Evolutionary conservation across 2,329 filamentous ascomycete species (phyloP).

Genomic region (Blastomyces gilchristii): DNA sequence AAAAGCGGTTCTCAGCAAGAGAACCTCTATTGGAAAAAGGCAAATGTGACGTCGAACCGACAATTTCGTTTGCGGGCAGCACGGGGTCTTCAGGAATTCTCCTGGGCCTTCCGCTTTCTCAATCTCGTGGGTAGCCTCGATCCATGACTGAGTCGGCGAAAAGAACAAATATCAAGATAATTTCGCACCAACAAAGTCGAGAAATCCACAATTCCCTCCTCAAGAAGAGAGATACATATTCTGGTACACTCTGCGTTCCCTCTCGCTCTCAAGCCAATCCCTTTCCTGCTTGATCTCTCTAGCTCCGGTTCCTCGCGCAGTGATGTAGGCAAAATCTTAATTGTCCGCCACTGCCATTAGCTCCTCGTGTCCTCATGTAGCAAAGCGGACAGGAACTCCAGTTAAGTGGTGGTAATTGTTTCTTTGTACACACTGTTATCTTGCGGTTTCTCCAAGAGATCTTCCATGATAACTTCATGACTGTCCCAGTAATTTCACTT

Average conservation of each 20-base stretch:
- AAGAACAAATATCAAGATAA: not conserved
- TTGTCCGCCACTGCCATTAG: constrained; percentile 37
- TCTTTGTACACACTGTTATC: not conserved
- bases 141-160: not conserved
- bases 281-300: not conserved
- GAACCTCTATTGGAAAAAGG: not conserved
- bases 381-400: constrained; percentile 33
- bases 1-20: constrained; percentile 1
- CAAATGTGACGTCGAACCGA: not conserved
- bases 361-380: constrained; percentile 34
- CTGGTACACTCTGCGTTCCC: not conserved
- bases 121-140: not conserved
- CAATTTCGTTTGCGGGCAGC: not conserved
- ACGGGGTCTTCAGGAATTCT: not conserved
- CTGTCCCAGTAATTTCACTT: not conserved
- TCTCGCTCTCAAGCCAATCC: not conserved
- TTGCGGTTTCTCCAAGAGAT: not conserved
- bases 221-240: not conserved
- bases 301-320: not conserved
- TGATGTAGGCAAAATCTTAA: not conserved
- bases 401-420: constrained; percentile 23
- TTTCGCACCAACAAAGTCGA: not conserved
- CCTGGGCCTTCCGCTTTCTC: not conserved
- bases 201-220: not conserved
- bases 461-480: constrained; percentile 1